Conservation (phyloP, 805 yeast genomes). For the Lachancea sp. region DNA sequence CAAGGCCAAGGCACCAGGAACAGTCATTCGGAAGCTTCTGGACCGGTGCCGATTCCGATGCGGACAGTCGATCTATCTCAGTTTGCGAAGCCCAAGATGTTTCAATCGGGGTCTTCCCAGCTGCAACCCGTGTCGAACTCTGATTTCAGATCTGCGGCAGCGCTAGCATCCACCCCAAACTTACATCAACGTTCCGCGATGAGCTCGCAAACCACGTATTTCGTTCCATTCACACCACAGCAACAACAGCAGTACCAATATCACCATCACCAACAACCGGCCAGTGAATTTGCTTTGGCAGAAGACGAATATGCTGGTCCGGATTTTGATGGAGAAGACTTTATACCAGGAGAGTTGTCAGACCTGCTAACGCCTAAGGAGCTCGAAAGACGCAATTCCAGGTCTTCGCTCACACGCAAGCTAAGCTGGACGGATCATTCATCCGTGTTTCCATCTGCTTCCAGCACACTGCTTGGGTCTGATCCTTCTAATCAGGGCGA, state of each 20-base stretch:
- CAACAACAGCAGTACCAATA: no score
- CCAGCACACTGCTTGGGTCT: conserved; percentile 1
- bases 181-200: background rate
- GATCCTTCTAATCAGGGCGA: background rate
- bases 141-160: background rate
- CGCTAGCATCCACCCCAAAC: background rate
- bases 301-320: background rate
- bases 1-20: conserved; percentile 21
- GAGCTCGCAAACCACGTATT: background rate
- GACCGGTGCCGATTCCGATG: background rate
- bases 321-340: conserved; percentile 51
- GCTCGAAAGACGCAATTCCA: conserved; percentile 58
- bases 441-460: conserved; percentile 3
- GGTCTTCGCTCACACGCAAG: conserved; percentile 33
- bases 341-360: conserved; percentile 73
- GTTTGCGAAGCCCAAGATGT: background rate
- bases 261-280: no score
- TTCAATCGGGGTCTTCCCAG: background rate
- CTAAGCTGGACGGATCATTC: conserved; percentile 4
- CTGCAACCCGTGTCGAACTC: background rate
- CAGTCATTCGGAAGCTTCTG: background rate
- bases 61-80: background rate
- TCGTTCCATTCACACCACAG: background rate
- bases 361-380: conserved; percentile 82
- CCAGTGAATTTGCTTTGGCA: background rate